These are phyloP conservation scores for Saksenaea oblongispora DNA, from an alignment of 371 early-diverging fungal species.

Conservation along the genomic window DNA sequence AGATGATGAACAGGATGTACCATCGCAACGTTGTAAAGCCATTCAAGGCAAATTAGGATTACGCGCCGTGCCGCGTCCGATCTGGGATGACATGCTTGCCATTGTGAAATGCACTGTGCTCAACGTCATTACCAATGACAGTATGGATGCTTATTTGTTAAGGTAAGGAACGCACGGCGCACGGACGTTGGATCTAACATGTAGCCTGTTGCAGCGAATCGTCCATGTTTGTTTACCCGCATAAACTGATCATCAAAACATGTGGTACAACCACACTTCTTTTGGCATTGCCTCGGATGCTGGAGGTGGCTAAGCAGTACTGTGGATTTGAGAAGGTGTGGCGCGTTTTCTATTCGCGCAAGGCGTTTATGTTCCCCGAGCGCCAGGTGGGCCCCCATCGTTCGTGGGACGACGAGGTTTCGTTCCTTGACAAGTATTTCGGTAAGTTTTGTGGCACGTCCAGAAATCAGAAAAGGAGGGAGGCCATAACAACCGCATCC, in stretches of 20 bases:
- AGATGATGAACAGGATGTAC: constrained; percentile 24
- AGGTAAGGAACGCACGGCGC: constrained; percentile 47
- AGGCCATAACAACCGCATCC: background rate
- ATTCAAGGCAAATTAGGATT: constrained; percentile 55
- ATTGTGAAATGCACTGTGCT: constrained; percentile 93
- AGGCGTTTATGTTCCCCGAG: constrained; percentile 95
- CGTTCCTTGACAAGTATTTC: constrained; percentile 68
- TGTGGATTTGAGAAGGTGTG: constrained; percentile 74
- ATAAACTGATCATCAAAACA: constrained; percentile 94
- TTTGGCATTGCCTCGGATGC: constrained; percentile 78
- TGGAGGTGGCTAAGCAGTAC: constrained; percentile 78
- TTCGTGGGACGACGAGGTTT: constrained; percentile 89
- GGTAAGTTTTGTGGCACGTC: constrained; percentile 36
- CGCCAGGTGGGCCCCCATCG: constrained; percentile 87
- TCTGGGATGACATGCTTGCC: constrained; percentile 89
- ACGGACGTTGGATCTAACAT: background rate
- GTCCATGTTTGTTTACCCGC: constrained; percentile 94
- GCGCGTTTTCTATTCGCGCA: constrained; percentile 93
- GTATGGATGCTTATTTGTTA: constrained; percentile 88
- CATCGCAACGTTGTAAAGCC: constrained; percentile 3
- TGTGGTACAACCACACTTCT: constrained; percentile 96
- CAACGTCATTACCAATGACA: constrained; percentile 74
- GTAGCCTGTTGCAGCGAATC: constrained; percentile 79
- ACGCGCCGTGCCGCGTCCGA: constrained; percentile 70
- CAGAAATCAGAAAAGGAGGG: background rate